Evolutionary conservation across 352 stramenopile genomes (phyloP).

Genomic region (Globisporangium echinulatum): DNA sequence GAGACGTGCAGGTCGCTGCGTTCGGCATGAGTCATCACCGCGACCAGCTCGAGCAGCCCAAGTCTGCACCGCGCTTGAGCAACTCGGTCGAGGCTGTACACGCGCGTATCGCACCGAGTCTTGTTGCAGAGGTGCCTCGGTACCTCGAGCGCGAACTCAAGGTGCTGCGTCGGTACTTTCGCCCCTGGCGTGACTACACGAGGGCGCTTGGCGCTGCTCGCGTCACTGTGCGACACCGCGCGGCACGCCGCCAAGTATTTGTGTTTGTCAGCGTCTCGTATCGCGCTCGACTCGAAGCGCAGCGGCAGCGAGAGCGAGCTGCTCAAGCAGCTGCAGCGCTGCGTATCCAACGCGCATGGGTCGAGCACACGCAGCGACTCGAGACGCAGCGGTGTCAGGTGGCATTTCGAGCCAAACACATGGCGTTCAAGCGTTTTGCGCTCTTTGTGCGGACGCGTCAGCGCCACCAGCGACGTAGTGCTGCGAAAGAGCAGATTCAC

Average conservation of each 20-base stretch:
- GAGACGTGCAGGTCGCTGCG: slow-evolving; percentile 13
- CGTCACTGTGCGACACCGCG: slow-evolving; percentile 14
- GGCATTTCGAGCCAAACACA: slow-evolving; percentile 31
- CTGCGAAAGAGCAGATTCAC: slow-evolving; percentile 29
- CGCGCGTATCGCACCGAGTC: background rate
- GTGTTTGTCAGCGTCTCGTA: slow-evolving; percentile 20
- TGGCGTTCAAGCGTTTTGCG: slow-evolving; percentile 32
- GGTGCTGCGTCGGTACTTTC: slow-evolving; percentile 51
- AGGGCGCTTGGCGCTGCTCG: slow-evolving; percentile 17
- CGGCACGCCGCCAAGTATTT: slow-evolving; percentile 22
- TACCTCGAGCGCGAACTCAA: slow-evolving; percentile 67
- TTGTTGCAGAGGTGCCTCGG: slow-evolving; percentile 8
- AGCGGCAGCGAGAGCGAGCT: slow-evolving; percentile 6
- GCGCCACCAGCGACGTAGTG: slow-evolving; percentile 15
- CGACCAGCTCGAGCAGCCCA: background rate
- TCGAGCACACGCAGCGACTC: slow-evolving; percentile 5
- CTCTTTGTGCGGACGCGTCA: slow-evolving; percentile 33
- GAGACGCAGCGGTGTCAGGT: slow-evolving; percentile 3
- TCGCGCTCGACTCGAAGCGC: background rate
- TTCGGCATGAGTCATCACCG: slow-evolving; percentile 11
- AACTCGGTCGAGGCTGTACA: background rate
- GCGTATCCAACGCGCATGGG: slow-evolving; percentile 27
- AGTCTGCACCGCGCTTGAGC: background rate
- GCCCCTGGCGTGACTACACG: slow-evolving; percentile 26
- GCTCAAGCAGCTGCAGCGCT: slow-evolving; percentile 13